Evolutionary conservation across 176 grass and related monocot species (phyloP).

Genomic region (Cenchrus purpureus): DNA sequence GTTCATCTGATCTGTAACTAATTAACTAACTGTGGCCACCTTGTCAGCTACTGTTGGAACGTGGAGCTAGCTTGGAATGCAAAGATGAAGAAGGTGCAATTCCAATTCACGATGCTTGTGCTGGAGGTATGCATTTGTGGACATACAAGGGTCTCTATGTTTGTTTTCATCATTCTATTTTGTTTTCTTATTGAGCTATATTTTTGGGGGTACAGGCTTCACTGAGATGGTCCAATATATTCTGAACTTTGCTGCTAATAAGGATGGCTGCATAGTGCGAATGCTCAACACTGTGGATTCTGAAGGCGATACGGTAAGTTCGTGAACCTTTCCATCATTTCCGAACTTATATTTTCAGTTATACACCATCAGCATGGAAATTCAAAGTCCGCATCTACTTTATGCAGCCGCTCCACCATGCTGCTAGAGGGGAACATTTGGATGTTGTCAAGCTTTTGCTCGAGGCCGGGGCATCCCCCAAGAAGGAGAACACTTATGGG

Average conservation of each 20-base stretch:
- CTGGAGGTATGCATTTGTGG: conserved; percentile 63
- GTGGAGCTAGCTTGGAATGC: conserved; percentile 79
- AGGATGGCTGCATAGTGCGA: conserved; percentile 39
- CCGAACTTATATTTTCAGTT: neutral
- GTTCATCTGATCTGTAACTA: conserved; percentile 17
- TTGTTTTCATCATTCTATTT: neutral
- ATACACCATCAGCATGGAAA: neutral
- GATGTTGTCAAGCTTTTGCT: conserved; percentile 79
- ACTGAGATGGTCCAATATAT: conserved; percentile 76
- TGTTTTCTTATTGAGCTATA: neutral
- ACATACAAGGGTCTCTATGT: neutral
- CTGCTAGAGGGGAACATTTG: conserved; percentile 88
- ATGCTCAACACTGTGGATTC: conserved; percentile 78
- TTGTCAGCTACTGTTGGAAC: conserved; percentile 70
- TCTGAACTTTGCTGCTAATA: conserved; percentile 63
- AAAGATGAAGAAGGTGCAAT: conserved; percentile 98
- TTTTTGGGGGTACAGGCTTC: conserved; percentile 59
- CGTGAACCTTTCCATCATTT: neutral
- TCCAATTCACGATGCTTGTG: conserved; percentile 97
- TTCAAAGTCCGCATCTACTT: neutral
- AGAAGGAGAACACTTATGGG: conserved; percentile 72
- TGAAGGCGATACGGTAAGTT: conserved; percentile 90
- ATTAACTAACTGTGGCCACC: neutral
- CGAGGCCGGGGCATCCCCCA: conserved; percentile 70
- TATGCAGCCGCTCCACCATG: conserved; percentile 90